Percentiles rank a stretch among this genome's conserved stretches.
These are phyloP conservation scores for Syzygium aqueum DNA, from an alignment of 345 rosid genomes.

Conservation along the genomic window DNA sequence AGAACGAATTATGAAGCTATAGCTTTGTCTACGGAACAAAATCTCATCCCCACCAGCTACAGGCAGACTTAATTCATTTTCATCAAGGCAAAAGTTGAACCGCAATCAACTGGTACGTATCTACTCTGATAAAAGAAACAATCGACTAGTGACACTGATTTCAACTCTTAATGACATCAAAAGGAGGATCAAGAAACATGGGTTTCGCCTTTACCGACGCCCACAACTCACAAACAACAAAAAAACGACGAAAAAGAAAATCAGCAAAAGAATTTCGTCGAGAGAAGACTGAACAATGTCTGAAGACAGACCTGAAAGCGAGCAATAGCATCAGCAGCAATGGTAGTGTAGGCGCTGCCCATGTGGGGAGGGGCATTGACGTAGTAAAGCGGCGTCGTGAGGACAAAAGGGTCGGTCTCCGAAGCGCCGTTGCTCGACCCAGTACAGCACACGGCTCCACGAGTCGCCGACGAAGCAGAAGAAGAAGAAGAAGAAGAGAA, in stretches of 20 bases:
- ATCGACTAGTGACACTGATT: neutral
- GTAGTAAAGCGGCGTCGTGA: conserved; percentile 94
- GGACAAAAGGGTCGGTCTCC: conserved; percentile 44
- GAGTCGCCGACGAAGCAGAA: conserved; percentile 11
- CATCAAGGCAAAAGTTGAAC: neutral
- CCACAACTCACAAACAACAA: neutral
- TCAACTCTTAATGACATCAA: neutral
- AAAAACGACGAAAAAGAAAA: neutral
- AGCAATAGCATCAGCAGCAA: conserved; percentile 90
- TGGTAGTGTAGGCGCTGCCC: conserved; percentile 98
- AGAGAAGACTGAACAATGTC: neutral
- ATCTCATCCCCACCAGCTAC: neutral
- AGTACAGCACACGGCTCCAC: conserved; percentile 35
- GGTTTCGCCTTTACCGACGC: neutral
- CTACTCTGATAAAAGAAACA: neutral
- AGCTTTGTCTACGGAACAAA: neutral
- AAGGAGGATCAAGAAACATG: neutral
- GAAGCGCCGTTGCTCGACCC: conserved; percentile 24
- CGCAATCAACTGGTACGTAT: neutral
- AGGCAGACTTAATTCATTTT: neutral
- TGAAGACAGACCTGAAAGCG: conserved; percentile 64
- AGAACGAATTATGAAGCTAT: neutral
- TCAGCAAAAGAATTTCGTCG: neutral
- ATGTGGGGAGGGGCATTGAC: conserved; percentile 99
- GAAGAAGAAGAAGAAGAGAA: conserved; percentile 14